Conservation (phyloP, 371 early-diverging fungal genomes). For the Syncephalis plumigaleata region DNA sequence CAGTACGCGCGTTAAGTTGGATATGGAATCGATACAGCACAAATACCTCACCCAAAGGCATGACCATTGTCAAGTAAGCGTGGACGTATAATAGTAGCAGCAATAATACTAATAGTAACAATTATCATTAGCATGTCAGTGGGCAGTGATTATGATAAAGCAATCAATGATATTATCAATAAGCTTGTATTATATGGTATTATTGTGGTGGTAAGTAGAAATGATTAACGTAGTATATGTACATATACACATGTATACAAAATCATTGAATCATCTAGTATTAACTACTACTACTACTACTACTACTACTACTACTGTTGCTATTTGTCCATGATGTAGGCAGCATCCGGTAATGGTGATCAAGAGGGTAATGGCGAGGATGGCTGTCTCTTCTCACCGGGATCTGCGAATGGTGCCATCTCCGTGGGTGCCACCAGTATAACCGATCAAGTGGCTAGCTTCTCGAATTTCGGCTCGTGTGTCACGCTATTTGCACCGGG, state of each 20-base stretch:
- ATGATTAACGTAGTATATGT: no score
- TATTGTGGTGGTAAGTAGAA: conserved; percentile 3
- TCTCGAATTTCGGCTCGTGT: conserved; percentile 58
- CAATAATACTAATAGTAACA: no score
- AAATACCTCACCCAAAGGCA: background rate
- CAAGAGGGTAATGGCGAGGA: conserved; percentile 9
- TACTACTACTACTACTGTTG: no score
- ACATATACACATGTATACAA: no score
- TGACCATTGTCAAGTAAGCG: no score
- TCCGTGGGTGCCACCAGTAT: conserved; percentile 38
- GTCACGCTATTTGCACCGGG: conserved; percentile 45
- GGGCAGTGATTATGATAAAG: conserved; percentile 39
- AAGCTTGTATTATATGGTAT: conserved; percentile 37
- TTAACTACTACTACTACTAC: conserved; percentile 8
- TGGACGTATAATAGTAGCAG: no score
- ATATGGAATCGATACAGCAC: conserved; percentile 16
- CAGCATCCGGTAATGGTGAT: conserved; percentile 79
- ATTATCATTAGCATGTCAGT: conserved; percentile 29
- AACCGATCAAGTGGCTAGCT: conserved; percentile 36
- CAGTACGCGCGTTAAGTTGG: conserved; percentile 60
- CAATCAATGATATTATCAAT: conserved; percentile 46
- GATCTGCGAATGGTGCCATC: conserved; percentile 25
- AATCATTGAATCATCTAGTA: conserved; percentile 15
- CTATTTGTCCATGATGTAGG: no score
- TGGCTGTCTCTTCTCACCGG: conserved; percentile 43